Conservation (phyloP, 2,329 filamentous ascomycete genomes). For the Trichoderma sp. region DNA sequence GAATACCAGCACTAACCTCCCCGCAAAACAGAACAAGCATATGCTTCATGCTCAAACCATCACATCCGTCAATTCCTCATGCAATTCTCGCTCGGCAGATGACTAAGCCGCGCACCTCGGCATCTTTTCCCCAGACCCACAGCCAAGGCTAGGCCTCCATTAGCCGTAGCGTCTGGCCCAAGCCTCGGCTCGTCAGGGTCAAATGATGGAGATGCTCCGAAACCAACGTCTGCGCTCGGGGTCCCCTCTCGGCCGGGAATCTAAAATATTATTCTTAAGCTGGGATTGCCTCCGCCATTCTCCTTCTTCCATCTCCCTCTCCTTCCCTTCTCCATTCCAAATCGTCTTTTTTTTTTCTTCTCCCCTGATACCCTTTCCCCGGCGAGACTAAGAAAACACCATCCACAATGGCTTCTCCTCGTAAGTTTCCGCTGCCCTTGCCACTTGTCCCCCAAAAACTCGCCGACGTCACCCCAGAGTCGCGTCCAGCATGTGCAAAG, state of each 20-base stretch:
- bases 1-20: not conserved
- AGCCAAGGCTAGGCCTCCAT: not conserved
- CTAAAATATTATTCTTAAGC: slow-evolving; percentile 12
- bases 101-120: slow-evolving; percentile 21
- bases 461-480: not conserved
- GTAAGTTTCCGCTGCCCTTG: slow-evolving; percentile 47
- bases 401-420: slow-evolving; percentile 72
- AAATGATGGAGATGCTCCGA: slow-evolving; percentile 11
- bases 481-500: not conserved
- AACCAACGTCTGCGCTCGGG: slow-evolving; percentile 3
- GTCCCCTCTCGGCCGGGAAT: slow-evolving; percentile 23
- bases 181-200: slow-evolving; percentile 26
- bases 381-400: slow-evolving; percentile 20
- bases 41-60: not conserved
- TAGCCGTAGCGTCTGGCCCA: slow-evolving; percentile 3
- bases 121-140: slow-evolving; percentile 23
- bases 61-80: not conserved
- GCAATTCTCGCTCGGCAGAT: not conserved
- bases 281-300: not conserved
- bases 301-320: not conserved
- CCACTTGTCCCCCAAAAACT: not conserved
- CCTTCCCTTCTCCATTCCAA: not conserved
- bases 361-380: slow-evolving; percentile 28
- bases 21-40: not conserved
- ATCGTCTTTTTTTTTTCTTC: not conserved